Conservation (phyloP, 495 filamentous ascomycete genomes). For the Sordaria brevicollis region DNA sequence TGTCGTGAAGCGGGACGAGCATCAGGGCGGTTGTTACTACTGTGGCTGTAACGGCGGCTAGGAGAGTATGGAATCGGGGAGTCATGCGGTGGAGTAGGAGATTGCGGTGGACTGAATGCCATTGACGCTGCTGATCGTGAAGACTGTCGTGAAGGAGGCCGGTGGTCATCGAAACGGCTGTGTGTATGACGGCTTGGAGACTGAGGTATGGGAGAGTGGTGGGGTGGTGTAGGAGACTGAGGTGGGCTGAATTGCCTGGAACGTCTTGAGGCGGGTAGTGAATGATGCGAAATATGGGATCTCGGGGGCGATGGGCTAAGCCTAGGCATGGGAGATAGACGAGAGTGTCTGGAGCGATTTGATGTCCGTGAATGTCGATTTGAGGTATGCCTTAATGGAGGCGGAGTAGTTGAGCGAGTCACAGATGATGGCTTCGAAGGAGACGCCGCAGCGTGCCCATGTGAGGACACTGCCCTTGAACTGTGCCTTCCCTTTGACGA, state of each 20-base stretch:
- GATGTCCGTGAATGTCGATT: not conserved
- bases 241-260: not conserved
- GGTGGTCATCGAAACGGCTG: not conserved
- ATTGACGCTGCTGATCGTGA: too few species aligned
- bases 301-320: not conserved
- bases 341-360: not conserved
- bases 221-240: not conserved
- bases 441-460: not conserved
- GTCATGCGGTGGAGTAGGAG: not conserved
- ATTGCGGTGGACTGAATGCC: not conserved
- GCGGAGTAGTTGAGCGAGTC: not conserved
- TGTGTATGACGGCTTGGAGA: not conserved
- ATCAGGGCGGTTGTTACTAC: not conserved
- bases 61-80: not conserved
- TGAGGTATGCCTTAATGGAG: not conserved
- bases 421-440: not conserved
- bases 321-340: not conserved
- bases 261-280: not conserved
- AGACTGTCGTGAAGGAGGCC: not conserved
- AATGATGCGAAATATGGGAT: not conserved
- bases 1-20: not conserved
- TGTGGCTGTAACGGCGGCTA: not conserved
- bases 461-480: not conserved
- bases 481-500: not conserved
- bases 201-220: not conserved